Evolutionary conservation across 2,329 filamentous ascomycete species (phyloP).

Genomic region (Exophiala mesophila): DNA sequence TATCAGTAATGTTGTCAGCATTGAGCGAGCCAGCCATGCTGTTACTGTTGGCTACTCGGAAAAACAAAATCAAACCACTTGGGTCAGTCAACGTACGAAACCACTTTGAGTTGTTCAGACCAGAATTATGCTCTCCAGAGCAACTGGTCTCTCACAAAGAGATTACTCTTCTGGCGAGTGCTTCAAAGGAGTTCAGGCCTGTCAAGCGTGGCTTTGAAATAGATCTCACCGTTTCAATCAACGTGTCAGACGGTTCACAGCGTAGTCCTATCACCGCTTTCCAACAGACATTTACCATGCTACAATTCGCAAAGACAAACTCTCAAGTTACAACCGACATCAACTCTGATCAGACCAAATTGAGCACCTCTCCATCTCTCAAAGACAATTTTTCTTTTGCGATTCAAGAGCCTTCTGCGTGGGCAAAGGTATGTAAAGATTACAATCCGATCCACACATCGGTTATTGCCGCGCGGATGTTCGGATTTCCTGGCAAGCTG

Average conservation of each 20-base stretch:
- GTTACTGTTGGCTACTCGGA: constrained; percentile 11
- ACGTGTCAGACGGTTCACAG: constrained; percentile 1
- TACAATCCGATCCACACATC: constrained; percentile 22
- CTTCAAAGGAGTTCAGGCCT: constrained; percentile 2
- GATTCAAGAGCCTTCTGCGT: constrained; percentile 4
- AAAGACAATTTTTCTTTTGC: neutral
- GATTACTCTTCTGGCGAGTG: constrained; percentile 1
- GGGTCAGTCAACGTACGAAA: constrained; percentile 19
- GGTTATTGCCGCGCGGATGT: constrained; percentile 10
- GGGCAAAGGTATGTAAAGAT: constrained; percentile 20
- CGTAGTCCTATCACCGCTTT: constrained; percentile 1
- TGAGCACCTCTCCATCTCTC: neutral
- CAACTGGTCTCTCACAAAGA: neutral
- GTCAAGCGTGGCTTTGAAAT: constrained; percentile 20
- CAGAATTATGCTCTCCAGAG: constrained; percentile 7
- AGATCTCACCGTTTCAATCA: constrained; percentile 13
- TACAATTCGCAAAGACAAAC: constrained; percentile 11
- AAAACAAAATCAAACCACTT: constrained; percentile 11
- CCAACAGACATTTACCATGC: constrained; percentile 17
- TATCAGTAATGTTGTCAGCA: constrained; percentile 4
- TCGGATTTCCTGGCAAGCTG: constrained; percentile 15
- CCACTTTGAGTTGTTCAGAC: constrained; percentile 13
- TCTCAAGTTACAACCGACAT: constrained; percentile 1
- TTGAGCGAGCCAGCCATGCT: constrained; percentile 21
- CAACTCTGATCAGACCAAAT: neutral